Conservation (phyloP, 2,329 filamentous ascomycete genomes). For the Ceratocystis destructans region DNA sequence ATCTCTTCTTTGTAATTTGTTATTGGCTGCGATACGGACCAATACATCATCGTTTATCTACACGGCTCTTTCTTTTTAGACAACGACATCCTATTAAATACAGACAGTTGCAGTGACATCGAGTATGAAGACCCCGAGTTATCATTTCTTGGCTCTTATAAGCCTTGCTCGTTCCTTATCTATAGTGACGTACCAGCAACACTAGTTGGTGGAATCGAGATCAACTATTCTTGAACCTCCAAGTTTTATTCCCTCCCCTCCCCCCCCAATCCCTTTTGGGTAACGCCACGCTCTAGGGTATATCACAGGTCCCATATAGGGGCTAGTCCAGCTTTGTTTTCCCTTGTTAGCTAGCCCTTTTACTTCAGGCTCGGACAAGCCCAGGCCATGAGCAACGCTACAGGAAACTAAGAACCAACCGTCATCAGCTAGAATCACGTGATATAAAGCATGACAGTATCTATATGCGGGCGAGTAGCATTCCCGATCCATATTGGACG, state of each 20-base stretch:
- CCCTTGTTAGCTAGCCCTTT: background rate
- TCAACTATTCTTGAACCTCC: too few species aligned
- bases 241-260: too few species aligned
- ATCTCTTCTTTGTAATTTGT: background rate
- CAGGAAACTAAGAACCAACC: background rate
- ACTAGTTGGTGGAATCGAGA: background rate
- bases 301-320: background rate
- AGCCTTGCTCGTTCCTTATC: too few species aligned
- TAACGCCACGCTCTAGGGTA: background rate
- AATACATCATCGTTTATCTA: background rate
- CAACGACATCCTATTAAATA: background rate
- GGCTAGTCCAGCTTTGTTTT: background rate
- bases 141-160: too few species aligned
- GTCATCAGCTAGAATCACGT: slow-evolving; percentile 2
- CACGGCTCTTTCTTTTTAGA: background rate
- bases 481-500: background rate
- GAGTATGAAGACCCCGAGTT: background rate
- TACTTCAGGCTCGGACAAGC: background rate
- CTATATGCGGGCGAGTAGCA: slow-evolving; percentile 1
- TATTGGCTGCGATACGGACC: background rate
- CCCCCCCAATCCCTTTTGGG: background rate
- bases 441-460: background rate
- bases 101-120: background rate
- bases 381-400: background rate
- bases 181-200: too few species aligned